Evolutionary conservation across 495 filamentous ascomycete genomes (phyloP).

Genomic region (Penicillium manginii): DNA sequence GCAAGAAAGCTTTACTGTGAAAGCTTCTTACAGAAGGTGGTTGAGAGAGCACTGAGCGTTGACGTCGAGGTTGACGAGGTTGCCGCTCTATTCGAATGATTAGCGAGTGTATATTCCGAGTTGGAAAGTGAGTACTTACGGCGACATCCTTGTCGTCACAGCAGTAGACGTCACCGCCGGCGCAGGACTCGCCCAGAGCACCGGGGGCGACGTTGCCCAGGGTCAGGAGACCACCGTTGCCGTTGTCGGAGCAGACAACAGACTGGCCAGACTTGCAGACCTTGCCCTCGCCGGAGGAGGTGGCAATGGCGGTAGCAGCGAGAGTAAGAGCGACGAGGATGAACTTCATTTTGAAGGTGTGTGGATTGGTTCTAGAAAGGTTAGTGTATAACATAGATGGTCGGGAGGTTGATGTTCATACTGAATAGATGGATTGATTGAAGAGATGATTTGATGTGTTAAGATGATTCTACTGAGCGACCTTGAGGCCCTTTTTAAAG

Average conservation of each 20-base stretch:
- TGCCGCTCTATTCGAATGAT: conserved; percentile 2
- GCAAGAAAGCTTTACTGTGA: background rate
- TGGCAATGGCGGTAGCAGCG: conserved; percentile 2
- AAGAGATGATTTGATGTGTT: background rate
- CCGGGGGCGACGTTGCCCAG: conserved; percentile 21
- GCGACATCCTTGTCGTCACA: conserved; percentile 11
- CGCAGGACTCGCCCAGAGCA: conserved; percentile 19
- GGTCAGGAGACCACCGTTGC: conserved; percentile 20
- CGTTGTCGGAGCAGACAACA: conserved; percentile 19
- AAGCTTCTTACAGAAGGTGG: conserved; percentile 13
- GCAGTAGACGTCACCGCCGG: conserved; percentile 23
- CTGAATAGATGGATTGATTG: background rate
- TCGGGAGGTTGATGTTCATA: background rate
- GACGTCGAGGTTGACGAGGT: conserved; percentile 14
- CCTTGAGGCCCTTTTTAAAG: background rate
- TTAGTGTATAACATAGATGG: background rate
- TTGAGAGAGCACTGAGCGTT: conserved; percentile 12
- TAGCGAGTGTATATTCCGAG: background rate
- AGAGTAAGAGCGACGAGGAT: conserved; percentile 9
- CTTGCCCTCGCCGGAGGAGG: background rate
- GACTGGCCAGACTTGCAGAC: conserved; percentile 13
- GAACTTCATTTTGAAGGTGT: conserved; percentile 11
- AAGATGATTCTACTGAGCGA: background rate
- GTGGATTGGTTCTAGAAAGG: background rate
- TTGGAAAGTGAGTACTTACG: background rate